A percentile compares a stretch with the other conserved stretches of the same genome.
Evolutionary conservation across 1,284 basidiomycete species (phyloP).

Genomic region (Thelephora terrestris): DNA sequence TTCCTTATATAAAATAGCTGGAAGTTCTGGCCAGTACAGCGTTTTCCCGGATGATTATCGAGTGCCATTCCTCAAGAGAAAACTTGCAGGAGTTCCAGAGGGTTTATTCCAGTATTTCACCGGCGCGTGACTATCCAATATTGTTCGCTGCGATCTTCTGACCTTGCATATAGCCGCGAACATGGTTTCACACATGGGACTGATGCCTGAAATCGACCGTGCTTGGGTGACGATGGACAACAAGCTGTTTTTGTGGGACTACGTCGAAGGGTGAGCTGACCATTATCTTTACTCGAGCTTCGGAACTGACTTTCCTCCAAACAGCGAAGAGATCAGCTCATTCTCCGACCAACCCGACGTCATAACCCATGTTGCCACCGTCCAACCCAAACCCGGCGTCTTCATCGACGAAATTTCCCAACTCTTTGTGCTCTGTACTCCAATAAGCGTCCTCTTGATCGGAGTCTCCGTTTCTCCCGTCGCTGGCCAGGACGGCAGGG

Average conservation of each 20-base stretch:
- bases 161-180: slow-evolving; percentile 35
- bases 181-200: slow-evolving; percentile 69
- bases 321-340: slow-evolving; percentile 74
- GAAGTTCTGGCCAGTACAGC: slow-evolving; percentile 55
- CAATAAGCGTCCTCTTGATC: slow-evolving; percentile 74
- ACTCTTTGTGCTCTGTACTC: slow-evolving; percentile 87
- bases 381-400: slow-evolving; percentile 71
- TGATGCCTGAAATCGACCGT: slow-evolving; percentile 89
- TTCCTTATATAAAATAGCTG: not conserved
- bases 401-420: slow-evolving; percentile 92
- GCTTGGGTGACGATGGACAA: slow-evolving; percentile 96
- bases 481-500: slow-evolving; percentile 33
- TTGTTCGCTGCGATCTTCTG: slow-evolving; percentile 8
- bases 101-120: slow-evolving; percentile 75
- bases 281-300: not conserved
- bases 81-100: slow-evolving; percentile 74
- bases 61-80: slow-evolving; percentile 73
- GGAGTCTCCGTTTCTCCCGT: slow-evolving; percentile 62
- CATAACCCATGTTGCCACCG: slow-evolving; percentile 79
- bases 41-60: slow-evolving; percentile 70
- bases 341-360: slow-evolving; percentile 89
- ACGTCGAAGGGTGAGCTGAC: slow-evolving; percentile 73
- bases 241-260: slow-evolving; percentile 95
- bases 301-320: slow-evolving; percentile 1
- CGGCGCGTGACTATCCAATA: slow-evolving; percentile 32